These are phyloP conservation scores for Flaveria ramosissima DNA, from an alignment of 129 eudicot genomes.

Conservation along the genomic window DNA sequence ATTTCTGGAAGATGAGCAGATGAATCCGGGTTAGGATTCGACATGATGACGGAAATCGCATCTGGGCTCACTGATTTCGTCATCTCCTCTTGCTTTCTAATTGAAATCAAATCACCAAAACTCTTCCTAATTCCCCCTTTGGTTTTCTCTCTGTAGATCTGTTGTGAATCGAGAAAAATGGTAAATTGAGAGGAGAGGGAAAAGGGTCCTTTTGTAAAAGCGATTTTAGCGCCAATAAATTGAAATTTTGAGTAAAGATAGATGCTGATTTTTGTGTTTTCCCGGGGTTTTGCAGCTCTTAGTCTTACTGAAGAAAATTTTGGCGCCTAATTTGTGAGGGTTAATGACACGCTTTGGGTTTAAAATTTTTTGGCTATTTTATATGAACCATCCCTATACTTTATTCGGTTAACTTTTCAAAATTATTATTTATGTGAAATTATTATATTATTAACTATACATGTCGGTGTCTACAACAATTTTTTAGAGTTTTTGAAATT, in stretches of 20 bases:
- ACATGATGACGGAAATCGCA: constrained; percentile 60
- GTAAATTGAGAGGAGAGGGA: constrained; percentile 12
- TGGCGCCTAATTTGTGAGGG: constrained; percentile 22
- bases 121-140: constrained; percentile 4
- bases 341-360: background rate
- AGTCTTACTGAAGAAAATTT: constrained; percentile 4
- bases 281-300: constrained; percentile 13
- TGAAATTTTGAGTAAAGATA: background rate
- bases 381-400: background rate
- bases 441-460: too few relatives aligned
- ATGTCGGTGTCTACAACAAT: too few relatives aligned
- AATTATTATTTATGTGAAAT: too few relatives aligned
- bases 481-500: too few relatives aligned
- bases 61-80: constrained; percentile 59
- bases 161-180: constrained; percentile 20
- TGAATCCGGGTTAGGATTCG: constrained; percentile 76
- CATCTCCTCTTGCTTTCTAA: constrained; percentile 35
- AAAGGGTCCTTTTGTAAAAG: constrained; percentile 32
- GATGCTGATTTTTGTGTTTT: background rate
- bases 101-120: background rate
- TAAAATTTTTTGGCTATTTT: background rate
- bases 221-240: constrained; percentile 35
- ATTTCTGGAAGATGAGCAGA: constrained; percentile 60
- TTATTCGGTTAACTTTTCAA: too few relatives aligned
- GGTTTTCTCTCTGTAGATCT: constrained; percentile 14